A percentile compares a stretch with the other conserved stretches of the same genome.
phyloP scores from a whole-genome alignment of 2,329 filamentous ascomycete species.

The Ophiocordyceps unilateralis region DNA sequence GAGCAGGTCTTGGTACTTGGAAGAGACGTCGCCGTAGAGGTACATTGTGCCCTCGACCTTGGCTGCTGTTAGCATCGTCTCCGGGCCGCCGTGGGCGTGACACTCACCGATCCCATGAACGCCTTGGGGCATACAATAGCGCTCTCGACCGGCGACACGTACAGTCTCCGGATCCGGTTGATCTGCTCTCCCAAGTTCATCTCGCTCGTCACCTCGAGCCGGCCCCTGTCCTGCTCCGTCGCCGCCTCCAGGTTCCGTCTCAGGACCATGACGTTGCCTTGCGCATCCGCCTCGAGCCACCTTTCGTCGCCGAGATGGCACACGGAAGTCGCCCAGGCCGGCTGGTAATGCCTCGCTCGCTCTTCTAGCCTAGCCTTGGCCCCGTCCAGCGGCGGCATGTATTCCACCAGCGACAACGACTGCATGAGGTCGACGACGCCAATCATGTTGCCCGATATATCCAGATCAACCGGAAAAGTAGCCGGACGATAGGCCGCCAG shows the following conservation, averaged over 20 bases:
- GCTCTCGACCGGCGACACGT: slow-evolving; percentile 44
- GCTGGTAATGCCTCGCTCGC: slow-evolving; percentile 63
- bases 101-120: slow-evolving; percentile 70
- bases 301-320: slow-evolving; percentile 53
- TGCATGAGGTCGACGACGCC: slow-evolving; percentile 90
- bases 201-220: slow-evolving; percentile 60
- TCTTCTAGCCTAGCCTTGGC: slow-evolving; percentile 50
- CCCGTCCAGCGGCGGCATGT: slow-evolving; percentile 37
- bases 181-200: slow-evolving; percentile 85
- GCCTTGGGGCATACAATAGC: slow-evolving; percentile 63
- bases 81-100: not conserved
- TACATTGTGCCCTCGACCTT: slow-evolving; percentile 85
- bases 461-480: slow-evolving; percentile 68
- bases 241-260: slow-evolving; percentile 55
- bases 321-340: slow-evolving; percentile 67
- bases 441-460: slow-evolving; percentile 56
- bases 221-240: slow-evolving; percentile 53
- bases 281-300: slow-evolving; percentile 71
- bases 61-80: slow-evolving; percentile 4
- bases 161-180: slow-evolving; percentile 65
- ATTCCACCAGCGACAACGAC: slow-evolving; percentile 65
- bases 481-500: slow-evolving; percentile 63
- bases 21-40: slow-evolving; percentile 65
- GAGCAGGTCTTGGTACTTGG: slow-evolving; percentile 58
- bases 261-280: slow-evolving; percentile 77